Percentiles rank a stretch among this genome's conserved stretches.
Evolutionary conservation across 345 rosid genomes (phyloP).

Genomic region (Schrenkiella parvula): DNA sequence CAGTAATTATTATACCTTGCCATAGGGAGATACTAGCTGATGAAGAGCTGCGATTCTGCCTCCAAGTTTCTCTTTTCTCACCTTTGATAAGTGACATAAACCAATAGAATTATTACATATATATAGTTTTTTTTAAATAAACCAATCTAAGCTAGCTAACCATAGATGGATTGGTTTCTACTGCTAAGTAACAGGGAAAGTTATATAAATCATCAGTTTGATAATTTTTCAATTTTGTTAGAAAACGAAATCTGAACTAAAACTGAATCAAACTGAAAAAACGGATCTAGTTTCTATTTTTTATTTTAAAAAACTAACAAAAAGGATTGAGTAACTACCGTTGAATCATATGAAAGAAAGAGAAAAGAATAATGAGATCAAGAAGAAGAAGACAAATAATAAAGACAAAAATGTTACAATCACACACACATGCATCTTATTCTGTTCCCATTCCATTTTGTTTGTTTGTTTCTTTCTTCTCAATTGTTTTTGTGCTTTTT

Average conservation of each 20-base stretch:
- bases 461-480: conserved; percentile 15
- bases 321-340: conserved; percentile 24
- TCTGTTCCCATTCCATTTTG: conserved; percentile 37
- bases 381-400: conserved; percentile 62
- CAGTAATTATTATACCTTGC: conserved; percentile 41
- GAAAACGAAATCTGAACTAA: conserved; percentile 3
- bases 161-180: background rate
- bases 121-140: too few species aligned
- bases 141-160: background rate
- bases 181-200: background rate
- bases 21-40: conserved; percentile 71
- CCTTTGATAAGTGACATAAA: conserved; percentile 23
- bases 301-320: background rate
- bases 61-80: conserved; percentile 58
- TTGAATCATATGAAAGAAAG: conserved; percentile 24
- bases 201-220: background rate
- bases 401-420: conserved; percentile 54
- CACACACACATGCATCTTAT: conserved; percentile 33
- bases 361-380: conserved; percentile 45
- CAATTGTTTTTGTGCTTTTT: conserved; percentile 26
- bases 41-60: conserved; percentile 68
- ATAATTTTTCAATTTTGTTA: background rate
- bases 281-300: background rate
- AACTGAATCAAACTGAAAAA: conserved; percentile 23
- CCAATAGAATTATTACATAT: background rate